Conservation (phyloP, 2,329 filamentous ascomycete species). For the Fusarium paranaense region DNA sequence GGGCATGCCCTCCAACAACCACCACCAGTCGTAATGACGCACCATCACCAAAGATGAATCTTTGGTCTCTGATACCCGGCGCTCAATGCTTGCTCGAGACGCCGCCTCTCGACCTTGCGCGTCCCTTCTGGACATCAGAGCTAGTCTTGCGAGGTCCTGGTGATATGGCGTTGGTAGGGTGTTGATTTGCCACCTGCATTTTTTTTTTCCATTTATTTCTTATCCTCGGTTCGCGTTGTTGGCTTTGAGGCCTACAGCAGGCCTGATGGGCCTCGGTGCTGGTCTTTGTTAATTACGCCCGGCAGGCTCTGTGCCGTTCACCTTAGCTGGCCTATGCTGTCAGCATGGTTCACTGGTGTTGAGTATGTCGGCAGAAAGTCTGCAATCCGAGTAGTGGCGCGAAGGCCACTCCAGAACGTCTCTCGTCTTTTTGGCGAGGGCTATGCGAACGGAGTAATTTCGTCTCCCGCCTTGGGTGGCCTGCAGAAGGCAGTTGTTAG, state of each 20-base stretch:
- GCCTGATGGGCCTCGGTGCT: slow-evolving; percentile 11
- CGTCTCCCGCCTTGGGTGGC: slow-evolving; percentile 19
- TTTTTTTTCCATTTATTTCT: slow-evolving; percentile 38
- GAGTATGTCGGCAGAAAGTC: slow-evolving; percentile 1
- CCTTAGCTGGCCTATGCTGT: slow-evolving; percentile 8
- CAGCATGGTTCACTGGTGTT: not conserved
- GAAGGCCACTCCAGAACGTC: slow-evolving; percentile 7
- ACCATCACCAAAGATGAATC: slow-evolving; percentile 30
- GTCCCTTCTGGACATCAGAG: slow-evolving; percentile 43
- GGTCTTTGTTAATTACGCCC: slow-evolving; percentile 37
- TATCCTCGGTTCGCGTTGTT: slow-evolving; percentile 21
- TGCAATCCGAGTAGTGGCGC: not conserved
- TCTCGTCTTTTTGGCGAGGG: slow-evolving; percentile 26
- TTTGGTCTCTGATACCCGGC: slow-evolving; percentile 67
- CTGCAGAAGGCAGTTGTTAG: slow-evolving; percentile 19
- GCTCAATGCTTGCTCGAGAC: slow-evolving; percentile 64
- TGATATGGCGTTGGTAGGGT: slow-evolving; percentile 53
- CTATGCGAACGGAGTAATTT: slow-evolving; percentile 24
- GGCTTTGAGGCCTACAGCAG: slow-evolving; percentile 31
- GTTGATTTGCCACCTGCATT: slow-evolving; percentile 51
- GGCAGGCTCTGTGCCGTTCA: slow-evolving; percentile 5
- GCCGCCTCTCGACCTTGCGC: slow-evolving; percentile 45
- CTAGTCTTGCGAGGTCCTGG: slow-evolving; percentile 55
- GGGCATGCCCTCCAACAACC: slow-evolving; percentile 84
- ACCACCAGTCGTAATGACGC: slow-evolving; percentile 76